phyloP scores from a whole-genome alignment of 148 eudicot genomes.

The Rhododendron kiyosumense region DNA sequence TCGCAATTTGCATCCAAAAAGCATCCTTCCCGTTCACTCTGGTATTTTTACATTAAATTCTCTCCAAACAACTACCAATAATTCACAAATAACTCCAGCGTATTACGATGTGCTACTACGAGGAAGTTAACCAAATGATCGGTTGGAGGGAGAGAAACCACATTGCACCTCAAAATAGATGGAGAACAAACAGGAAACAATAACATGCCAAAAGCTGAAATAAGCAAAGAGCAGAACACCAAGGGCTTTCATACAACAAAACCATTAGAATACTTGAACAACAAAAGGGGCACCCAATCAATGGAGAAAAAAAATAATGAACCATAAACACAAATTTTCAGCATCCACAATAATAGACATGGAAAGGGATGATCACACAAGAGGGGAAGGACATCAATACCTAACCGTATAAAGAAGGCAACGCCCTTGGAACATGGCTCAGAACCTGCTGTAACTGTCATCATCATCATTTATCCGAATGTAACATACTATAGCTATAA shows the following conservation, averaged over 20 bases:
- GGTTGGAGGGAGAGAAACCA: not conserved
- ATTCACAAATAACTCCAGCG: not conserved
- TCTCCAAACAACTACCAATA: not conserved
- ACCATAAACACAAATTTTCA: not conserved
- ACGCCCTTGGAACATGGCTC: conserved; percentile 16
- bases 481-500: conserved; percentile 56
- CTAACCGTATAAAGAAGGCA: not conserved
- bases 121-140: not conserved
- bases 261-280: not conserved
- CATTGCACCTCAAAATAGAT: not conserved
- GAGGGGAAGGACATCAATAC: not conserved
- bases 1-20: not conserved
- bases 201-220: not conserved
- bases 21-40: not conserved
- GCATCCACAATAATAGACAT: conserved; percentile 3
- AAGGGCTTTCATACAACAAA: not conserved
- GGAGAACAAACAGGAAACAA: not conserved
- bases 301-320: not conserved
- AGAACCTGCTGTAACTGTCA: conserved; percentile 50
- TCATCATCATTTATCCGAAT: conserved; percentile 44
- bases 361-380: not conserved
- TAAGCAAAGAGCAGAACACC: not conserved
- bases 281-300: not conserved
- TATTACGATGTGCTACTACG: not conserved
- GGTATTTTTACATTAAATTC: not conserved